phyloP scores from a whole-genome alignment of 2,329 filamentous ascomycete genomes.

The Dothiorella sarmentorum region DNA sequence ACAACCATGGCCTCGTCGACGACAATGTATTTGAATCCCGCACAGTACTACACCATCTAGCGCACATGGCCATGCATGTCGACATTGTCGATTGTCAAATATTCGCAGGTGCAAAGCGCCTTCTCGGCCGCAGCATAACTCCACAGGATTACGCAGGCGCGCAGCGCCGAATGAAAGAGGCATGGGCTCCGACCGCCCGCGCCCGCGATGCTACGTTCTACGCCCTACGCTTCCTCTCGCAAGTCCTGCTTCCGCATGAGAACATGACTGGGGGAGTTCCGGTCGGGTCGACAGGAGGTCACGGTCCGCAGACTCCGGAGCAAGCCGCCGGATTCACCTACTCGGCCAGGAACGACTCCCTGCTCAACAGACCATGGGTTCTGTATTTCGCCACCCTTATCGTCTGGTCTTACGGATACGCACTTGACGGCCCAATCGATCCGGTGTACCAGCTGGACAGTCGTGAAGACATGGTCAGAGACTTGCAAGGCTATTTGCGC shows the following conservation, averaged over 20 bases:
- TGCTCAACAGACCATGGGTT: slow-evolving; percentile 92
- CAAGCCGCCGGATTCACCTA: slow-evolving; percentile 50
- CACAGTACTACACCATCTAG: slow-evolving; percentile 86
- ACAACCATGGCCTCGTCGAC: slow-evolving; percentile 44
- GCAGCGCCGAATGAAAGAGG: slow-evolving; percentile 77
- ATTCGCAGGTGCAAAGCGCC: slow-evolving; percentile 79
- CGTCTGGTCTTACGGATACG: slow-evolving; percentile 93
- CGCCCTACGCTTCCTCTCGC: slow-evolving; percentile 80
- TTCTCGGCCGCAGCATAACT: slow-evolving; percentile 82
- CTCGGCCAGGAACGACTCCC: slow-evolving; percentile 78
- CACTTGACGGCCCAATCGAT: slow-evolving; percentile 74
- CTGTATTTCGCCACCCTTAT: slow-evolving; percentile 89
- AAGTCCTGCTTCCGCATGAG: slow-evolving; percentile 67
- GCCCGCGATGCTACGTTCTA: slow-evolving; percentile 92
- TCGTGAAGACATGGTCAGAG: slow-evolving; percentile 63
- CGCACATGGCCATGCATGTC: slow-evolving; percentile 97
- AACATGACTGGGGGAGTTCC: slow-evolving; percentile 31
- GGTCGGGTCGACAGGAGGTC: background rate
- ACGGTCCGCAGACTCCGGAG: slow-evolving; percentile 31
- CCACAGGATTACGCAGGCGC: slow-evolving; percentile 75
- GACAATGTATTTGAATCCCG: slow-evolving; percentile 81
- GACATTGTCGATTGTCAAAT: slow-evolving; percentile 98
- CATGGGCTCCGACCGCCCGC: slow-evolving; percentile 83
- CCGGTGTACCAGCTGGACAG: slow-evolving; percentile 52
- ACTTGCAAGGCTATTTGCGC: slow-evolving; percentile 77